Base-by-base conservation (phyloP, 768 basidiomycete genomes). In the Pleurotus citrinopileatus region DNA sequence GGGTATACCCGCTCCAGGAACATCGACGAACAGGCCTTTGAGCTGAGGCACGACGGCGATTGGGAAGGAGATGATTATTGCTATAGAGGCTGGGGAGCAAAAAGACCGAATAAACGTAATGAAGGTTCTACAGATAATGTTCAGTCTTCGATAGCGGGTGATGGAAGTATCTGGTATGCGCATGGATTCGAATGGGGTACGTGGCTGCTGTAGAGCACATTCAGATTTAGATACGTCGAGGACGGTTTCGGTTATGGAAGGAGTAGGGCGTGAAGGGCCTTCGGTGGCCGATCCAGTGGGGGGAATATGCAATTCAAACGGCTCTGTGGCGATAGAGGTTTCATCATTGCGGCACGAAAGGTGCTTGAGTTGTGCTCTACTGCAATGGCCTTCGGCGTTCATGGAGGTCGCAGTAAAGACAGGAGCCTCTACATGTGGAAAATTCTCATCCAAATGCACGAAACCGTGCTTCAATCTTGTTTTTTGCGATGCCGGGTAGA, bases 11-110 rank as follows among this genome's bases (percentile, higher is more conserved):
- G 72, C 67, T 1, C 73, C 72, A 1, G 74, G 67, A 2, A 82
- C 71, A 9, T 60, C 61, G 1, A 84, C 70, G 58, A 89, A 87
- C 3, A 89, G 71, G 0, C 77, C 82, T 58, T 87, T 87, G 55
- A 88, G 73, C 7, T 71, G 67, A 2, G 77, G 75, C 1, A 86
- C 63, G 19, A 87, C 68, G 1, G 85, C 76, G 55, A 86, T 77
- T 43, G 79, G 71, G 52, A 87, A 76, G 0, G 81, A 68, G 27
- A 77, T 13, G 53, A 84, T 60, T 50, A 89, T 83, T 3, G 81
- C 65, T 7, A 84, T 58, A 0, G 84, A 82, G 0, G 74, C 63
- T 0, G 86, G 83, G 1, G 66, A 71, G 19, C 78, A 56, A 4
- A 83, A 57, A 0, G 75, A 70, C 37, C 67, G 67, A 32, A 77